Percentiles rank a stretch among this genome's conserved stretches.
Evolutionary conservation across 2,329 filamentous ascomycete genomes (phyloP).

Genomic region (Gnomoniopsis sp.): DNA sequence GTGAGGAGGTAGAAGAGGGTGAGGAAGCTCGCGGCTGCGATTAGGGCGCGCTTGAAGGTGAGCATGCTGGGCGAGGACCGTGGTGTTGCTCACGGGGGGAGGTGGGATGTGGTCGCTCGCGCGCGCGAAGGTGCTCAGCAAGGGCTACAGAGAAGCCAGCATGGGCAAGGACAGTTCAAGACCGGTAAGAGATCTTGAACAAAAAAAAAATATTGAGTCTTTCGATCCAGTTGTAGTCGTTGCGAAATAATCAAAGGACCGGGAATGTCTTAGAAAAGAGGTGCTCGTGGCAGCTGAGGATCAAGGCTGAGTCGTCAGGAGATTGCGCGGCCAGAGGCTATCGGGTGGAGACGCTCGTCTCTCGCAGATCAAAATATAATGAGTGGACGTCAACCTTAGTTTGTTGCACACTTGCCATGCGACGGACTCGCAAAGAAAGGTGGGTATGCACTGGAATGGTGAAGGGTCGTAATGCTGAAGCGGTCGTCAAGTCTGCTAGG

Average conservation of each 20-base stretch:
- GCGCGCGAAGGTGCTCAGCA: not conserved
- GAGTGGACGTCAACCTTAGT: not conserved
- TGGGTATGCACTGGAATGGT: not conserved
- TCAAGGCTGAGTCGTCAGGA: not conserved
- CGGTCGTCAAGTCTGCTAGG: not conserved
- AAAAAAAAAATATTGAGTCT: not conserved
- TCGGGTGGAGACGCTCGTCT: not conserved
- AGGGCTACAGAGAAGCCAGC: not conserved
- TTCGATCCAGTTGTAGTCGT: not conserved
- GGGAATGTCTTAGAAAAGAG: not conserved
- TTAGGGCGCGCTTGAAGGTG: conserved; percentile 71
- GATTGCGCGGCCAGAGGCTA: not conserved
- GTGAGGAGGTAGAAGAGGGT: conserved; percentile 68
- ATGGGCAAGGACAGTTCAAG: not conserved
- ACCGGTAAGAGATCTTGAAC: not conserved
- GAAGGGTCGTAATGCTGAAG: not conserved
- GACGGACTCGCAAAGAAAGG: not conserved
- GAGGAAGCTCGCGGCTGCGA: conserved; percentile 67
- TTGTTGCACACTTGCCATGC: not conserved
- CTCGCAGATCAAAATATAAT: not conserved
- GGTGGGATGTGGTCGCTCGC: not conserved
- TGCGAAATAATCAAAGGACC: too few relatives aligned
- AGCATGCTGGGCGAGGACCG: conserved; percentile 56
- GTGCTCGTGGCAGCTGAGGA: not conserved
- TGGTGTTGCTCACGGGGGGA: not conserved